Evolutionary conservation across 805 yeast species (phyloP), one percentile per base, ranked within the genome.

Genomic region (Sporopachydermia quercuum): DNA sequence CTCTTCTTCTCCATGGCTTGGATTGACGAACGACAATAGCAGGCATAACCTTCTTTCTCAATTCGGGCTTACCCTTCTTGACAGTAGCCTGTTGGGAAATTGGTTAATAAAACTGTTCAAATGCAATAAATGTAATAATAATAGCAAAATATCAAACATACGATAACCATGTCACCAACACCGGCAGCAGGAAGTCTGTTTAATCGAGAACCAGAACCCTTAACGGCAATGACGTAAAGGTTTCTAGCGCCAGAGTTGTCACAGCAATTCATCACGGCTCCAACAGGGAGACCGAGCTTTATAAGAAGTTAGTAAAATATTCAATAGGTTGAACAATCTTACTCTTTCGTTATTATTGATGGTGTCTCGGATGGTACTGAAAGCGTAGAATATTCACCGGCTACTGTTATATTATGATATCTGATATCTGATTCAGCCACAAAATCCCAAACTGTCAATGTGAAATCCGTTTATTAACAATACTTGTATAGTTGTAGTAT

Each of bases 21-120:
- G 98, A 73, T 77, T 91, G 99, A 75, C 99, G 89, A 55, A 91
- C 81, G 64, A 91, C 97, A 60, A 91, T 85, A 61, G 98, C 98
- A 70, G 96, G 98, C 96, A 93, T 87, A 60, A 91, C 96, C 80
- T 91, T 91, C 95, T 91, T 91, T 81, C 99, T 87, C 69, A 91
- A 85, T 75, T 91, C 99, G 69, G 99, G 99, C 86, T 91, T 91
- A 83, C 99, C 99, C 76, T 93, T 91, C 85, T 91, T 91, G 68
- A 91, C 99, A 61, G 99, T 91, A 61, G 98, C 70, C 65, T 62
- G 13, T 33, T 16, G 4, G 5, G 16, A n/a, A 36, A 14, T 13
- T 13, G 8, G 39, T 15, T 38, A n/a, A n/a, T 39, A 35, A 14
- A 27, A 38, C 11, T 8, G 8, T 5, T 5, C 70, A 36, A 38